Evolutionary conservation across 192 early-diverging fungal species (phyloP), one percentile per base, ranked within the genome.

Genomic region (Coemansia sp.): DNA sequence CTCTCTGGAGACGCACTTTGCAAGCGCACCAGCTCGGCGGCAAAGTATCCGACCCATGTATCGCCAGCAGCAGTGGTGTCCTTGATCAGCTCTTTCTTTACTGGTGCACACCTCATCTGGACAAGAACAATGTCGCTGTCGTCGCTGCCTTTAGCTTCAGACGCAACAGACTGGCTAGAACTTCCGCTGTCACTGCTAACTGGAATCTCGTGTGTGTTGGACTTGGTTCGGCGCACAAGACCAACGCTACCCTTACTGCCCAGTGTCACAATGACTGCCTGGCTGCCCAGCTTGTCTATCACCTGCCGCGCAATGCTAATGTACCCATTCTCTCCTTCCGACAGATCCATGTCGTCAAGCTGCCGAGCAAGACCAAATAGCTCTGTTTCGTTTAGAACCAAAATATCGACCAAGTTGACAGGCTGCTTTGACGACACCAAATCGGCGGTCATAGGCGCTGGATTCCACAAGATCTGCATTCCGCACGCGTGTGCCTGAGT

Each of bases 311-410:
- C 74, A 31, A 71, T 16, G 5, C 4, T 24, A 6, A 27, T 28
- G 4, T 60, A 29, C 4, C n/a, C n/a, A n/a, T 57, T 28, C 0
- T 54, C 38, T 3, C 22, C 32, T 11, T 23, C 44, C 6, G 35
- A 8, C 16, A 28, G 4, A 38, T 55, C 52, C 7, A 56, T 31
- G 27, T 38, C 54, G 9, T 81, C 70, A 12, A 60, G 16, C 22
- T 67, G 68, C 25, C 25, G 28, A 3, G 65, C 65, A 10, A 92
- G 54, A 18, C 56, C 64, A 4, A 66, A 54, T 0, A 91, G 85
- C 64, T 97, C 95, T 12, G 73, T 77, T 62, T 91, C 86, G 67
- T 97, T 97, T 44, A 95, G 67, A 2, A 95, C 75, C 51, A 97
- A 73, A 27, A 92, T 81, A 55, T 92, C 87, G 6, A 89, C 87